Evolutionary conservation across 441 rosid species (phyloP).

Genomic region (Syzygium syzygioides): DNA sequence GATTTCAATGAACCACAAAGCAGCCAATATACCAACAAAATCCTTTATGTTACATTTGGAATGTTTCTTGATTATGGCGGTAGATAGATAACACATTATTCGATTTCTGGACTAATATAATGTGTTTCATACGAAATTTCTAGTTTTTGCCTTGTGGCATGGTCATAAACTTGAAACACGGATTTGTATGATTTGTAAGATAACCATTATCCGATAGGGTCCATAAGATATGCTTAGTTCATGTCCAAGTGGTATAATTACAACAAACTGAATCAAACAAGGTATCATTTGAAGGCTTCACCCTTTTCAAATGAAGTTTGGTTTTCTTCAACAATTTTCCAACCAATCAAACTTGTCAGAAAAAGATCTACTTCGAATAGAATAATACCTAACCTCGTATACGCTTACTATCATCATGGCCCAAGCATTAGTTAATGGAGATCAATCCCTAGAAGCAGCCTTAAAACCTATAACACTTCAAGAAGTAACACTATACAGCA

Average conservation of each 20-base stretch:
- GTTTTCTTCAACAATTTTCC: not conserved
- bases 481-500: not conserved
- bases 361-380: not conserved
- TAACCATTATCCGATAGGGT: not conserved
- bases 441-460: not conserved
- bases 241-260: not conserved
- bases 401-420: not conserved
- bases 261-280: not conserved
- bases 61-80: not conserved
- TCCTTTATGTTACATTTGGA: not conserved
- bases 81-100: not conserved
- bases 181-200: not conserved
- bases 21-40: no score
- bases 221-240: not conserved
- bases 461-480: not conserved
- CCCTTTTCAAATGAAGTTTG: not conserved
- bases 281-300: not conserved
- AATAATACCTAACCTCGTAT: not conserved
- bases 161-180: not conserved
- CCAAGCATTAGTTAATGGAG: not conserved
- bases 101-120: not conserved
- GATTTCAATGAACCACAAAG: not conserved
- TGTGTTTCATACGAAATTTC: not conserved
- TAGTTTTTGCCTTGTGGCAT: not conserved
- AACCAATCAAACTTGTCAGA: not conserved